Evolutionary conservation across 768 basidiomycete species (phyloP).

Genomic region (Mycena vitilis): DNA sequence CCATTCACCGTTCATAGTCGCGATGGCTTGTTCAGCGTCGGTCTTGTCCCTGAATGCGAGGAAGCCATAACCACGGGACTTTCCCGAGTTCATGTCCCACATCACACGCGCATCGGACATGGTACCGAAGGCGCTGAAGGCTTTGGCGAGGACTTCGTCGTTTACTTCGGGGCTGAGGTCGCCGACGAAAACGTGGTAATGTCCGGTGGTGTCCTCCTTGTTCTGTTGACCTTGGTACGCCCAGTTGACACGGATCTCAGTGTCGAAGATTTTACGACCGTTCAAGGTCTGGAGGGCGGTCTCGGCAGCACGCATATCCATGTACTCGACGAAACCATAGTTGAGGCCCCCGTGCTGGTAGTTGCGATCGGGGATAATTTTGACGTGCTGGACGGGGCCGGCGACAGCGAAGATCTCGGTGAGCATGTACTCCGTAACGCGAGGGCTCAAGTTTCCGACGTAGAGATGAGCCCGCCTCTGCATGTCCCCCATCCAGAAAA

Average conservation of each 20-base stretch:
- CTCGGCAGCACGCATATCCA: slow-evolving; percentile 98
- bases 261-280: slow-evolving; percentile 99
- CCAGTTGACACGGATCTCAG: slow-evolving; percentile 99
- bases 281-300: slow-evolving; percentile 99
- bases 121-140: slow-evolving; percentile 96
- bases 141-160: slow-evolving; percentile 95
- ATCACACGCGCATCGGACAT: slow-evolving; percentile 98
- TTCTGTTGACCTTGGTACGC: slow-evolving; percentile 98
- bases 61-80: slow-evolving; percentile 98
- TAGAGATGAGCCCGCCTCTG: slow-evolving; percentile 97
- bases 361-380: slow-evolving; percentile 99
- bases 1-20: slow-evolving; percentile 99
- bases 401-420: slow-evolving; percentile 97
- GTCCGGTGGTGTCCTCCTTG: slow-evolving; percentile 98
- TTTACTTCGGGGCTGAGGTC: slow-evolving; percentile 99
- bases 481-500: slow-evolving; percentile 39
- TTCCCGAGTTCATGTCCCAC: slow-evolving; percentile 99
- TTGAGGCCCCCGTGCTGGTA: slow-evolving; percentile 99
- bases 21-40: slow-evolving; percentile 98
- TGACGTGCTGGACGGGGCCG: slow-evolving; percentile 97
- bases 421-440: slow-evolving; percentile 99
- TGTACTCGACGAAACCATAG: slow-evolving; percentile 99
- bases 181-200: slow-evolving; percentile 99
- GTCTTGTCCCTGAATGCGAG: slow-evolving; percentile 99
- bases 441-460: slow-evolving; percentile 96